Percentiles rank a stretch among this genome's conserved stretches.
Evolutionary conservation across 2,329 filamentous ascomycete genomes (phyloP).

Genomic region (Ophiostoma populinum): DNA sequence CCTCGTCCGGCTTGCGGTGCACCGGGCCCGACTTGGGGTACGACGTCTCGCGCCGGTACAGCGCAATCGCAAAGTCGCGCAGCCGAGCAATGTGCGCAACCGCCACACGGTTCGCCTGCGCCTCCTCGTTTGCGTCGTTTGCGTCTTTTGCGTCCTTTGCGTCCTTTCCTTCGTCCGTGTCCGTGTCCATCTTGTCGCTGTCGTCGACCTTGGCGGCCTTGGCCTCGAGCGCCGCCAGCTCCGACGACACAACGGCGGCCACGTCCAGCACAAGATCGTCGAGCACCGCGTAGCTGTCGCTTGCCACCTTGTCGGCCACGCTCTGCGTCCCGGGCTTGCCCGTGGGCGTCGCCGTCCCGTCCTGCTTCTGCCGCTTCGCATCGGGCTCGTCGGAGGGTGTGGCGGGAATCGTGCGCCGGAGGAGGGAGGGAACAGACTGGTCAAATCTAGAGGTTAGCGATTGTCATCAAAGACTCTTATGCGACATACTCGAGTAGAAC

Average conservation of each 20-base stretch:
- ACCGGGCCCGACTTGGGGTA: conserved; percentile 25
- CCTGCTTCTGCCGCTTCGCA: conserved; percentile 42
- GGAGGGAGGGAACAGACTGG: conserved; percentile 29
- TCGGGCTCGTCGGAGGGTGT: conserved; percentile 32
- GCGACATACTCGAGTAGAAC: conserved; percentile 25
- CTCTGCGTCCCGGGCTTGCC: conserved; percentile 13
- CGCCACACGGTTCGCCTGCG: conserved; percentile 17
- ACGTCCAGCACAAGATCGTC: conserved; percentile 48
- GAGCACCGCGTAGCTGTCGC: conserved; percentile 37
- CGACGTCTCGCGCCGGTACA: conserved; percentile 43
- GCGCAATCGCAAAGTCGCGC: conserved; percentile 42
- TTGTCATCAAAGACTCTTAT: not conserved
- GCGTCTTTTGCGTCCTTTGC: not conserved
- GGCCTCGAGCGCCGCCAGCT: conserved; percentile 29
- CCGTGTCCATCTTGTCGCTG: not conserved
- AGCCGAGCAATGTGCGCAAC: conserved; percentile 35
- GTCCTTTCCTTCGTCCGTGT: not conserved
- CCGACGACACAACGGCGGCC: conserved; percentile 16
- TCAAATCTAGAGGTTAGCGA: conserved; percentile 31
- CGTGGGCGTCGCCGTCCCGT: conserved; percentile 21
- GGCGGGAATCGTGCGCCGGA: conserved; percentile 33
- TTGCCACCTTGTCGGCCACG: conserved; percentile 36
- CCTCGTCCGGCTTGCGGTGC: conserved; percentile 1
- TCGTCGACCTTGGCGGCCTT: not conserved
- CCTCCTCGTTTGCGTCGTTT: not conserved